Evolutionary conservation across 2,329 filamentous ascomycete genomes (phyloP), one percentile per base, ranked within the genome.

Genomic region (Diplodia mutila): DNA sequence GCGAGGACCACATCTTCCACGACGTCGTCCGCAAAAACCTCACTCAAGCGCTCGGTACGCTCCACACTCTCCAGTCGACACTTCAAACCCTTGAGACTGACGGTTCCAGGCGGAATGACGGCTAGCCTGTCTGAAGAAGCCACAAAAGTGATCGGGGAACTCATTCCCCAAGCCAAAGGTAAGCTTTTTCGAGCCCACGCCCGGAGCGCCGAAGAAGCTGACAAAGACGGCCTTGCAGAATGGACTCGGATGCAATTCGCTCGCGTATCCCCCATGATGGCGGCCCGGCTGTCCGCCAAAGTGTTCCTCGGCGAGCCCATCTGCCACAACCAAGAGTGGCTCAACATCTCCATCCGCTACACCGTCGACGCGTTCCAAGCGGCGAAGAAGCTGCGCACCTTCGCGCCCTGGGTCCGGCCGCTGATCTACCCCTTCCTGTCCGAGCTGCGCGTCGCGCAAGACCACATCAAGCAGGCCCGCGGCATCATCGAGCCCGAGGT

Each of bases 291-390:
- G 9, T 63, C 46, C 2, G 59, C 59, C 12, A 51, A 63, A 32
- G 74, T 83, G 34, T 79, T 83, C 63, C 75, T 80, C 32, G 80
- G 81, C n/a, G 72, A 77, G 8, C 68, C 70, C 3, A 69, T 80
- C 9, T 78, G 77, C 63, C 74, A 74, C 23, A 79, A 82, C 67
- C 71, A 77, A 66, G 71, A 76, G 61, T 83, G 81, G 80, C 70
- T 81, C 14, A 65, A 73, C 0, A 73, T 76, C 3, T 71, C 75
- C 29, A 75, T 73, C 12, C 68, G 72, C 32, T 81, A 81, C 70
- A 77, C 77, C 0, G 70, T 76, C 39, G 76, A 80, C 29, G 69
- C 79, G 2, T 63, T 63, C 1, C 76, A 78, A 16, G 78, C 75
- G 3, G 68, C 77, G 27, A 49, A 75, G n/a, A 63, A 75, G 4